phyloP scores from a whole-genome alignment of 2,329 filamentous ascomycete genomes.

The Fusarium burgessii region DNA sequence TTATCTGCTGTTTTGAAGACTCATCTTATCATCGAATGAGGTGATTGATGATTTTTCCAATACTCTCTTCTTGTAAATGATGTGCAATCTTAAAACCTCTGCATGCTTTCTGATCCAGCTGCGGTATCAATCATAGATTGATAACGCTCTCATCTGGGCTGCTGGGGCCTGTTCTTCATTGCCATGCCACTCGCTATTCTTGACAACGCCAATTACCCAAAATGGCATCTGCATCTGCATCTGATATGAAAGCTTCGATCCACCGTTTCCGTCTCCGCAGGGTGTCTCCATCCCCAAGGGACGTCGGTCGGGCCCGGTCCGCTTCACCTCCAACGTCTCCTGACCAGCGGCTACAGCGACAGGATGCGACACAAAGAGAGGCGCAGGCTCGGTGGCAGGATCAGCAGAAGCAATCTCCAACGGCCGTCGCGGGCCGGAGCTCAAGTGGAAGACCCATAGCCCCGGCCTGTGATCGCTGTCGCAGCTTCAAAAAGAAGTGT shows the following conservation, averaged over 20 bases:
- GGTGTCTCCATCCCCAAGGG: conserved; percentile 43
- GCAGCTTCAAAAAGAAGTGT: conserved; percentile 61
- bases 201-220: conserved; percentile 20
- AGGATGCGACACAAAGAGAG: conserved; percentile 28
- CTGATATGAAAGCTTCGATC: conserved; percentile 47
- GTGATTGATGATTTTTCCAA: not conserved
- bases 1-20: conserved; percentile 1
- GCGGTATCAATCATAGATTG: not conserved
- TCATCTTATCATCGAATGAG: conserved; percentile 14
- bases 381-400: conserved; percentile 30
- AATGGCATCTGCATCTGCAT: conserved; percentile 46
- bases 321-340: conserved; percentile 44
- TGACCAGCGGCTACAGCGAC: conserved; percentile 20
- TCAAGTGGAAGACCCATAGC: conserved; percentile 25
- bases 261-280: conserved; percentile 45
- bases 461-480: conserved; percentile 57
- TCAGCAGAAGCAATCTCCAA: conserved; percentile 15
- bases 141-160: not conserved
- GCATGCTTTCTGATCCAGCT: not conserved
- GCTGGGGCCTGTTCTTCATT: not conserved
- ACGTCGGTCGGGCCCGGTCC: conserved; percentile 45
- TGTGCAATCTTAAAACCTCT: not conserved
- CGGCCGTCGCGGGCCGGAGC: not conserved
- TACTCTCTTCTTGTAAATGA: conserved; percentile 2
- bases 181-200: conserved; percentile 22